Base-by-base conservation (phyloP, 78 protist species). In the Creolimax fragrantissima region DNA sequence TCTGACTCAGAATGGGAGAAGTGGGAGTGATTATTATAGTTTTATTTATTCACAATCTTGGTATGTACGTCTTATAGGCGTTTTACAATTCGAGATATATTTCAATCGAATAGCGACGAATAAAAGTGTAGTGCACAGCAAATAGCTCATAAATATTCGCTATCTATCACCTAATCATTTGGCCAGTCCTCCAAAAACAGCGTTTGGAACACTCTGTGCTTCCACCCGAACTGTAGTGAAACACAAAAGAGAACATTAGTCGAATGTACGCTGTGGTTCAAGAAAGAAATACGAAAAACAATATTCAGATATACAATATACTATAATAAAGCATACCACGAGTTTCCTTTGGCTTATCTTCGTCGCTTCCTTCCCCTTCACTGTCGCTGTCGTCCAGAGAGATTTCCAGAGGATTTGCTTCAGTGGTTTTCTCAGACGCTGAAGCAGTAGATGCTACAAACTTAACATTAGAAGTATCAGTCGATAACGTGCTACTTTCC, bases 321-420 rank as follows among this genome's bases (percentile, higher is more conserved):
- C 74, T 24, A 32, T 24, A 58, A 32, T 24, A 58, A 58, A 32
- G 24, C 74, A 58, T 24, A 58, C 74, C 11, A 58, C 74, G 39
- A 58, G 24, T 24, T 32, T 24, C 2, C 0, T 1, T 58, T 24
- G 39, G 74, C 35, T 3, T 66, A 47, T n/a, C 86, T 2, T 3
- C 92, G 2, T 90, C 92, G 24, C 43, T 66, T 2, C 17, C 92
- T 35, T 74, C 86, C 5, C 42, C 84, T 17, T 58, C 92, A 36
- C 43, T 84, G 35, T 74, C 86, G 4, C 74, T 84, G 47, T 90
- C 92, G 44, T 42, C 92, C 4, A 90, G 44, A 3, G 2, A 7
- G 35, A 90, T 90, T 66, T 90, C 92, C 24, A 35, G 89, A 35
- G 88, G 85, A 66, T 90, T 89, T 36, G 17, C 3, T 43, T 35